Conservation (phyloP, 306 rosid species). For the Morella rubra region DNA sequence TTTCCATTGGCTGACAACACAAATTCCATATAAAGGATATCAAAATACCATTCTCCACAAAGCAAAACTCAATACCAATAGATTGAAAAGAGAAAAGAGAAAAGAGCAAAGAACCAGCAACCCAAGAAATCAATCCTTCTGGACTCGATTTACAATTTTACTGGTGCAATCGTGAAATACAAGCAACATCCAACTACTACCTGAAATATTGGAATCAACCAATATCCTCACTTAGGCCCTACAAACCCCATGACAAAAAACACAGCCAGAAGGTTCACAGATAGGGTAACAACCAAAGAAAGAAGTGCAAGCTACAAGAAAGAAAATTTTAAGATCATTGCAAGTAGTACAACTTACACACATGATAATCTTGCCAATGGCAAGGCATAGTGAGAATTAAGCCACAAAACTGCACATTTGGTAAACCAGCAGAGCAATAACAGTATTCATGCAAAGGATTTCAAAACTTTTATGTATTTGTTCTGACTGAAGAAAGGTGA, state of each 20-base stretch:
- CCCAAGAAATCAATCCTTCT: not conserved
- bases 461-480: not conserved
- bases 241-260: not conserved
- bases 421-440: not conserved
- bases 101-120: not conserved
- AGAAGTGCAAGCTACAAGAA: not conserved
- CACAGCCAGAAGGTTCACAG: not conserved
- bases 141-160: not conserved
- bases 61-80: not conserved
- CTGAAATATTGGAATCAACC: not conserved
- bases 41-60: not conserved
- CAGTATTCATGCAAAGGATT: not conserved
- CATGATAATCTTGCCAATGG: not conserved
- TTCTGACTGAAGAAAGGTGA: not conserved
- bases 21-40: slow-evolving; percentile 1
- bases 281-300: not conserved
- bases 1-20: slow-evolving; percentile 70
- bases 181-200: not conserved
- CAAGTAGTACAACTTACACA: not conserved
- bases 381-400: not conserved
- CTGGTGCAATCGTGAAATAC: not conserved
- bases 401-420: not conserved
- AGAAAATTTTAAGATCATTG: not conserved
- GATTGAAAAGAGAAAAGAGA: not conserved
- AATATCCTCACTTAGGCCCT: not conserved